Percentiles rank a stretch among this genome's conserved stretches.
Conservation (phyloP, 345 rosid genomes). For the Cardamine resedifolia region DNA sequence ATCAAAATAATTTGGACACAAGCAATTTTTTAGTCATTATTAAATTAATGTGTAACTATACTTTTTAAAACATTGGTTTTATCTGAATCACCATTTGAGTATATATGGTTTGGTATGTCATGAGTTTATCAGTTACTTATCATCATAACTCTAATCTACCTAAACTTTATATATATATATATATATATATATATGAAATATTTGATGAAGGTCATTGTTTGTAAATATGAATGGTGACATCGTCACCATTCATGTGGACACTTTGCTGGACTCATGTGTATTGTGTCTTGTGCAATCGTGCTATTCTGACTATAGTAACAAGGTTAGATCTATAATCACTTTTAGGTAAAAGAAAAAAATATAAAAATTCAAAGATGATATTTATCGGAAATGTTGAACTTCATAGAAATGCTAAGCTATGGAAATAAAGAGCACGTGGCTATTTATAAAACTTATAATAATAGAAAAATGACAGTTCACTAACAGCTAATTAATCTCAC, state of each 20-base stretch:
- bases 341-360: no score
- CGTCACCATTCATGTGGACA: no score
- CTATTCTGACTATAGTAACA: neutral
- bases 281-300: constrained; percentile 32
- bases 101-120: neutral
- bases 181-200: no score
- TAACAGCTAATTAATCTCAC: constrained; percentile 12
- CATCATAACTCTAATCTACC: no score
- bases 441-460: no score
- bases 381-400: neutral
- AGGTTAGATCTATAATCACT: neutral
- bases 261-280: neutral
- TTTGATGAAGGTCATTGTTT: no score
- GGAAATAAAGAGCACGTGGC: constrained; percentile 23
- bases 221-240: no score
- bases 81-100: neutral
- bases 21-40: no score
- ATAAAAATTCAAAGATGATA: neutral
- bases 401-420: constrained; percentile 8
- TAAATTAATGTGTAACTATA: no score
- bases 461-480: neutral
- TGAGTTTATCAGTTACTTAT: neutral
- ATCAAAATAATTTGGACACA: no score
- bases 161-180: no score
- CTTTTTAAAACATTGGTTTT: no score